Evolutionary conservation across 225 moss, liverwort and hornwort genomes (phyloP).

Genomic region (Rhytidiadelphus loreus): DNA sequence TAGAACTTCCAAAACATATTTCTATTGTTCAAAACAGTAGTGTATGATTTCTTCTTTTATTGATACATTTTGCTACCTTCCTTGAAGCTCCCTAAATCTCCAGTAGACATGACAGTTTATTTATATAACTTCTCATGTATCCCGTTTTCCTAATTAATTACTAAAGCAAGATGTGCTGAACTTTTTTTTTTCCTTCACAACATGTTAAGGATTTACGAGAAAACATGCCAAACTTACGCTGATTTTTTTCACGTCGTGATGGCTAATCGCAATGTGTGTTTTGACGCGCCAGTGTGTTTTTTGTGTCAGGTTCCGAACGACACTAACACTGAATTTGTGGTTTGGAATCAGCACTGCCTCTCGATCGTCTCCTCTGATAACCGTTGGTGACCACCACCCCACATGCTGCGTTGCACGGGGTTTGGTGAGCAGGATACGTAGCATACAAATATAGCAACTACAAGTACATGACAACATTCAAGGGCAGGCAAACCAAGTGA

Average conservation of each 20-base stretch:
- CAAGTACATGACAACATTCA: neutral
- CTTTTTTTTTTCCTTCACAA: neutral
- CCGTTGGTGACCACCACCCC: slow-evolving; percentile 98
- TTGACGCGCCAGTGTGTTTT: slow-evolving; percentile 99
- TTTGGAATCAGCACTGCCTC: slow-evolving; percentile 97
- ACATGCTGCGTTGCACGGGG: slow-evolving; percentile 29
- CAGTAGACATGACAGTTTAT: neutral
- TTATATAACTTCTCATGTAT: neutral
- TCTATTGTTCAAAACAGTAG: neutral
- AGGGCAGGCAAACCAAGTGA: neutral
- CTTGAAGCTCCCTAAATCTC: neutral
- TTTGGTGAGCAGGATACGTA: neutral
- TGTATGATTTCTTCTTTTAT: neutral
- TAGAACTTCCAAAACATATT: neutral
- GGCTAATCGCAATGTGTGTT: slow-evolving; percentile 91
- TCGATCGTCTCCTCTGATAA: slow-evolving; percentile 92
- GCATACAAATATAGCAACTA: neutral
- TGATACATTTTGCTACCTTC: neutral
- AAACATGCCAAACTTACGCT: slow-evolving; percentile 41
- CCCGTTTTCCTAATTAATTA: neutral
- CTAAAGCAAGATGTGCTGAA: neutral
- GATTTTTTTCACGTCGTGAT: slow-evolving; percentile 79
- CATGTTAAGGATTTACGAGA: neutral
- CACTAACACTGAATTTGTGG: slow-evolving; percentile 95
- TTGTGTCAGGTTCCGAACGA: slow-evolving; percentile 91